These are phyloP conservation scores for Excoecaria agallocha DNA, from an alignment of 345 rosid genomes.

Conservation along the genomic window DNA sequence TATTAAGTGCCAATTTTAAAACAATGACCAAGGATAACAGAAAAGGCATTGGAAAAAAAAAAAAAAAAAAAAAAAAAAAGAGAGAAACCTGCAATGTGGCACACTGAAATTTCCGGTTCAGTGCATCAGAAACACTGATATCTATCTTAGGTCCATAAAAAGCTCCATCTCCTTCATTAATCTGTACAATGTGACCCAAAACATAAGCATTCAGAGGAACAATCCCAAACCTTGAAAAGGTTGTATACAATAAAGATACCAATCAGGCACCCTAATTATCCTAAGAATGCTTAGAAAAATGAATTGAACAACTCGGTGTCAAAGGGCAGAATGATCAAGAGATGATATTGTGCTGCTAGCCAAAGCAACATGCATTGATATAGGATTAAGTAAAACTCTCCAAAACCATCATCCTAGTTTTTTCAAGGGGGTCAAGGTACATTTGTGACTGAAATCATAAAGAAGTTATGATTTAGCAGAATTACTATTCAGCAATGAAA, in stretches of 20 bases:
- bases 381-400: neutral
- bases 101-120: constrained; percentile 92
- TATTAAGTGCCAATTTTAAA: constrained; percentile 19
- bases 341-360: neutral
- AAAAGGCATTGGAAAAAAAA: neutral
- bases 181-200: constrained; percentile 36
- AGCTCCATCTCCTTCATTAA: constrained; percentile 93
- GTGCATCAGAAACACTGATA: constrained; percentile 91
- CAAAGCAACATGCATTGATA: neutral
- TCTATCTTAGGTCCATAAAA: constrained; percentile 99
- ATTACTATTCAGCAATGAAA: neutral
- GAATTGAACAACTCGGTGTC: neutral
- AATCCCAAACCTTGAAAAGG: neutral
- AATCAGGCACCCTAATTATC: neutral
- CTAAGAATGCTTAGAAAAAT: neutral
- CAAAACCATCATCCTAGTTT: neutral
- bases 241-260: neutral
- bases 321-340: neutral
- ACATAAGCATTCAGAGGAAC: neutral
- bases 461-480: neutral
- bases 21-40: neutral
- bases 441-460: neutral
- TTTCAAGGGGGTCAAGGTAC: neutral
- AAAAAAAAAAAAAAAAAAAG: neutral
- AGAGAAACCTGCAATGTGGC: constrained; percentile 84